Conservation (phyloP, 495 filamentous ascomycete genomes). For the Penicillium lagena region DNA sequence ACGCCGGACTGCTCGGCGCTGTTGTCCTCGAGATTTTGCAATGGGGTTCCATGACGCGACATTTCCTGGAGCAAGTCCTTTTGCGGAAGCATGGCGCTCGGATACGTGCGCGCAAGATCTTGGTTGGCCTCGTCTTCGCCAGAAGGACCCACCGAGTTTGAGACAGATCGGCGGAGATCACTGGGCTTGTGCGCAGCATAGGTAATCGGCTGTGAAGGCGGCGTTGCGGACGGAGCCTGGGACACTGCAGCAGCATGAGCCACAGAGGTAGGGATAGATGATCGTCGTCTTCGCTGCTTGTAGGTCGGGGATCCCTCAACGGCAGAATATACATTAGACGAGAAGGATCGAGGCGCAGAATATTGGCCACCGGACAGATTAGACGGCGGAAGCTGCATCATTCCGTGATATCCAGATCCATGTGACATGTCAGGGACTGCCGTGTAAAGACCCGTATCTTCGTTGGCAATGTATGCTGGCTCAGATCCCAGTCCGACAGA, state of each 20-base stretch:
- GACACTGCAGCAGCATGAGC: slow-evolving; percentile 44
- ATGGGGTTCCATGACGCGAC: slow-evolving; percentile 81
- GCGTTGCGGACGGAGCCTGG: slow-evolving; percentile 32
- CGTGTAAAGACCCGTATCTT: slow-evolving; percentile 92
- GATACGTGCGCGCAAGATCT: slow-evolving; percentile 59
- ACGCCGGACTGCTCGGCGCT: slow-evolving; percentile 67
- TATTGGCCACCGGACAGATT: slow-evolving; percentile 75
- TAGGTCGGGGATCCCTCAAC: slow-evolving; percentile 98
- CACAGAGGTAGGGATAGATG: slow-evolving; percentile 71
- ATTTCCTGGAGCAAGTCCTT: slow-evolving; percentile 74
- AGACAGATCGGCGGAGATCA: slow-evolving; percentile 86
- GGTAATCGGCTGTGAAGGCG: slow-evolving; percentile 29
- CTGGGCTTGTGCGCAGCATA: slow-evolving; percentile 68
- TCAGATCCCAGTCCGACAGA: slow-evolving; percentile 69
- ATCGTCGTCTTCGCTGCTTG: slow-evolving; percentile 90
- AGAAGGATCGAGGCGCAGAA: slow-evolving; percentile 61
- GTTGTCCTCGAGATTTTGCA: slow-evolving; percentile 68
- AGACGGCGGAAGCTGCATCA: slow-evolving; percentile 88
- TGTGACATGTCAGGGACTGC: slow-evolving; percentile 77
- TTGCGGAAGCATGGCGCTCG: slow-evolving; percentile 61
- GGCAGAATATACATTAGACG: slow-evolving; percentile 84
- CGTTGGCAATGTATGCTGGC: slow-evolving; percentile 94
- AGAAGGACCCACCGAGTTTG: slow-evolving; percentile 78
- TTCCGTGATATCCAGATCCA: slow-evolving; percentile 55
- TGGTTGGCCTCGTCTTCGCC: slow-evolving; percentile 67